A percentile compares a stretch with the other conserved stretches of the same genome.
Conservation (phyloP, 345 rosid species). For the Eucalyptus camaldulensis region DNA sequence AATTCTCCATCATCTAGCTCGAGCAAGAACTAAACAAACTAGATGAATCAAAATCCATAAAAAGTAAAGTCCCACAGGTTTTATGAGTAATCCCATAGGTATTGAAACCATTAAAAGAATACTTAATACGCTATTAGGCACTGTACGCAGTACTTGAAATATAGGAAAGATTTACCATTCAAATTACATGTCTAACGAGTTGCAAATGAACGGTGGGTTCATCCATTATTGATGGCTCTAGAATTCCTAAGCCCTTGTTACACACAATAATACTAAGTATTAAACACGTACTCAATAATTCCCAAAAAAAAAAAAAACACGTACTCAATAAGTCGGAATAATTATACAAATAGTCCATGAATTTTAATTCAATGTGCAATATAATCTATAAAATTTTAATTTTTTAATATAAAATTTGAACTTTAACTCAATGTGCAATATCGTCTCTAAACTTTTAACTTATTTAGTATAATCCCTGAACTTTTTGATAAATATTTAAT, state of each 20-base stretch:
- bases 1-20: background rate
- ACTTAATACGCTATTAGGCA: background rate
- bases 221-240: background rate
- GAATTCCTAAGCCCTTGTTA: accelerated
- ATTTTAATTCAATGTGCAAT: no score
- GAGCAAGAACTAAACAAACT: background rate
- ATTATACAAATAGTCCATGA: no score
- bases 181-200: background rate
- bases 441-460: accelerated
- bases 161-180: background rate
- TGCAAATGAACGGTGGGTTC: background rate
- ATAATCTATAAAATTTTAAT: no score
- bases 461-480: no score
- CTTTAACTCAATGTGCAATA: no score
- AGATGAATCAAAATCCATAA: background rate
- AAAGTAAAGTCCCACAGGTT: accelerated
- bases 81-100: background rate
- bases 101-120: background rate
- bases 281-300: background rate
- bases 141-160: accelerated
- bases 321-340: accelerated
- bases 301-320: no score
- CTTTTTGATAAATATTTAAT: no score
- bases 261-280: no score
- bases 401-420: accelerated